A percentile compares a stretch with the other conserved stretches of the same genome.
Evolutionary conservation across 345 rosid genomes (phyloP).

Genomic region (Hevea brasiliensis): DNA sequence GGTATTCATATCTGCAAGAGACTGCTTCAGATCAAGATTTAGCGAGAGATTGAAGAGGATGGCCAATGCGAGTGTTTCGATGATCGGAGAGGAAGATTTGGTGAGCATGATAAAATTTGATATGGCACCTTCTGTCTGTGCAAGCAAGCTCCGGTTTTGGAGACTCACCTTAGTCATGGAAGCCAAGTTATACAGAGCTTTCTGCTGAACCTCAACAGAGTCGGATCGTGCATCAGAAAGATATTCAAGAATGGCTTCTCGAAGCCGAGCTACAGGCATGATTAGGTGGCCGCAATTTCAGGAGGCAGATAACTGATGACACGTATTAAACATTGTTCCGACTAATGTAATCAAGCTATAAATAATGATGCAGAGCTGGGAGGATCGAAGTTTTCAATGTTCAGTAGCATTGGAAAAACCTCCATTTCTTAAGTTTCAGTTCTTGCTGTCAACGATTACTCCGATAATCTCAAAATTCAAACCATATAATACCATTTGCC

Average conservation of each 20-base stretch:
- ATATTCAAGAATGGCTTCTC: constrained; percentile 32
- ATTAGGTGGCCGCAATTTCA: background rate
- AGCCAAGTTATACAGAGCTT: constrained; percentile 47
- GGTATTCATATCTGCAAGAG: constrained; percentile 49
- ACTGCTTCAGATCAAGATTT: constrained; percentile 49
- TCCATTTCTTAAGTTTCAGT: background rate
- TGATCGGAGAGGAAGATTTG: constrained; percentile 30
- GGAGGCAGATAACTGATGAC: background rate
- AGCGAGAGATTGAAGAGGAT: constrained; percentile 61
- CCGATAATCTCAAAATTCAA: constrained; percentile 8
- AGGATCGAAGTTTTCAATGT: background rate
- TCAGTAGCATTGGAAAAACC: constrained; percentile 13
- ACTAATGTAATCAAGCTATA: background rate
- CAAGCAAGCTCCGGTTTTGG: constrained; percentile 41
- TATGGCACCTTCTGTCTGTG: constrained; percentile 42
- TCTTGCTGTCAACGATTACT: background rate
- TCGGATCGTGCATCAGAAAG: constrained; percentile 38
- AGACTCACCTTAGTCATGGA: constrained; percentile 50
- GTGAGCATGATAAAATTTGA: constrained; percentile 39
- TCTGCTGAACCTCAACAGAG: constrained; percentile 36
- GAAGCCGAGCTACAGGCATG: constrained; percentile 33
- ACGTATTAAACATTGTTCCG: background rate
- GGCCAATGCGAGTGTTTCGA: constrained; percentile 41
- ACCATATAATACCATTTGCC: background rate
- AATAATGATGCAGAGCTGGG: background rate